These are phyloP conservation scores for Hibiscus syriacus DNA, from an alignment of 345 rosid species.

Conservation along the genomic window DNA sequence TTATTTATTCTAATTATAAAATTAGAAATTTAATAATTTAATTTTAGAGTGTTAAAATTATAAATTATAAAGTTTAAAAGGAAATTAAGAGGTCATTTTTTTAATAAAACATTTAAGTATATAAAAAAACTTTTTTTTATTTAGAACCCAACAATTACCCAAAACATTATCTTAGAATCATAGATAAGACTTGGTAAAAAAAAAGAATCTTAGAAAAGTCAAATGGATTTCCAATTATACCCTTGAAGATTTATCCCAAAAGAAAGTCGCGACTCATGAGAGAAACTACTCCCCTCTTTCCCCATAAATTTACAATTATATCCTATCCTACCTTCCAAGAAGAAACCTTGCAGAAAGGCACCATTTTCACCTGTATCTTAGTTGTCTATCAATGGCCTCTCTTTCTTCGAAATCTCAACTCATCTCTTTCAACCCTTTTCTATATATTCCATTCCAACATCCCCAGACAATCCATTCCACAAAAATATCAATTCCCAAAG, in stretches of 20 bases:
- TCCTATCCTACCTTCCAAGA: neutral
- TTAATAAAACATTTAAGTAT: no score
- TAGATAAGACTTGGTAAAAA: no score
- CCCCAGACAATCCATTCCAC: constrained; percentile 1
- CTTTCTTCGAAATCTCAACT: neutral
- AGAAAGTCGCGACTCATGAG: neutral
- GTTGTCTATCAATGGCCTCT: neutral
- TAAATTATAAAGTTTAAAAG: no score
- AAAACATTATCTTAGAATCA: no score
- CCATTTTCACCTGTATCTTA: neutral
- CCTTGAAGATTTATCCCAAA: neutral
- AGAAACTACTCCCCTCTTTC: neutral
- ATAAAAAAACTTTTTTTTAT: no score
- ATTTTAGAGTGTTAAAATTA: no score
- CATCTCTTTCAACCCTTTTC: neutral
- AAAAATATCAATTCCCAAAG: neutral
- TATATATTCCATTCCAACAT: neutral
- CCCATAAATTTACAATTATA: neutral
- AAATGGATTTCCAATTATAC: neutral
- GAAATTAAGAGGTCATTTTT: no score
- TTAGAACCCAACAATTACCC: no score
- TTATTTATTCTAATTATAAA: no score
- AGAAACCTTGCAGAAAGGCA: neutral
- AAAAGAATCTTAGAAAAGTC: no score
- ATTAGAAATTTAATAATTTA: no score